phyloP scores from a whole-genome alignment of 805 yeast genomes.

The Martiniozyma abietophila region DNA sequence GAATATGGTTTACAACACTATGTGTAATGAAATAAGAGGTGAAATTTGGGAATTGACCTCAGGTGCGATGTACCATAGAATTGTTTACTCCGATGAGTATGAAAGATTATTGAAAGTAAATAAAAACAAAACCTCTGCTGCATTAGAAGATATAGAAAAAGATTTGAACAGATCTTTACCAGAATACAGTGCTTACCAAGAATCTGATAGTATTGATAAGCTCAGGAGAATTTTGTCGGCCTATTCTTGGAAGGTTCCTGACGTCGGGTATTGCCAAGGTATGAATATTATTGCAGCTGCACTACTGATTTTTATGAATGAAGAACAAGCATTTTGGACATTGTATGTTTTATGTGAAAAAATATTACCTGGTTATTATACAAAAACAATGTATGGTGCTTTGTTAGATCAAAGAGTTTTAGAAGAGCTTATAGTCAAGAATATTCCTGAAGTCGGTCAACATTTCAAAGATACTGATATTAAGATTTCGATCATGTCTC shows the following conservation, averaged over 20 bases:
- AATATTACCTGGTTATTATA: slow-evolving; percentile 90
- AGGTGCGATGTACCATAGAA: slow-evolving; percentile 74
- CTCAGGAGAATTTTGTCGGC: slow-evolving; percentile 85
- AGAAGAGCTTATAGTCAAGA: slow-evolving; percentile 79
- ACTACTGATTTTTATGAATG: slow-evolving; percentile 74
- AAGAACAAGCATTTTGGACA: slow-evolving; percentile 97
- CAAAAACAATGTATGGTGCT: slow-evolving; percentile 96
- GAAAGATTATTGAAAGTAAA: slow-evolving; percentile 47
- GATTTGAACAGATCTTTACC: slow-evolving; percentile 92
- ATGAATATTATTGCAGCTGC: slow-evolving; percentile 93
- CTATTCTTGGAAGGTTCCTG: slow-evolving; percentile 94
- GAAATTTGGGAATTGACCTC: slow-evolving; percentile 92
- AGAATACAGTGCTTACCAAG: slow-evolving; percentile 91
- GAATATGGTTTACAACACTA: slow-evolving; percentile 78
- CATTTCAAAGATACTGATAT: slow-evolving; percentile 75
- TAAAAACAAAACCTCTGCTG: slow-evolving; percentile 58
- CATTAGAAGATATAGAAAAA: slow-evolving; percentile 94
- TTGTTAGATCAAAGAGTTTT: slow-evolving; percentile 88
- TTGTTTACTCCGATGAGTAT: slow-evolving; percentile 55
- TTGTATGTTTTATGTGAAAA: slow-evolving; percentile 71
- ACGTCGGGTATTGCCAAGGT: slow-evolving; percentile 97
- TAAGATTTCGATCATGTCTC: slow-evolving; percentile 83
- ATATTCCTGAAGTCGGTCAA: slow-evolving; percentile 82
- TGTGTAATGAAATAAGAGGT: slow-evolving; percentile 91
- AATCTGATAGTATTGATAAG: slow-evolving; percentile 73